Base-by-base conservation (phyloP, 306 rosid genomes). In the Trichosanthes truncata region DNA sequence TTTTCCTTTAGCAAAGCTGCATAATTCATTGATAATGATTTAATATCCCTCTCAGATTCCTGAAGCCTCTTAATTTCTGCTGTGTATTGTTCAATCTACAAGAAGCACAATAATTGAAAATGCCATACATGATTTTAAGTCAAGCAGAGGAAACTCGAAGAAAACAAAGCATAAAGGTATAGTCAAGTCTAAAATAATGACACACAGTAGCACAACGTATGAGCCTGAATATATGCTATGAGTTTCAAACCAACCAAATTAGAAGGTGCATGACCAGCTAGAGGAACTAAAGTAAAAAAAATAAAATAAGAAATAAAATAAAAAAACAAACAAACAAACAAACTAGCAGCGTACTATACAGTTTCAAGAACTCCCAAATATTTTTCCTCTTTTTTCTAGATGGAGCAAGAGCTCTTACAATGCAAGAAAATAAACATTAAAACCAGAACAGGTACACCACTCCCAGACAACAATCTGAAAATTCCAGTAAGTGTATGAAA, bases 1-100 rank as follows among this genome's bases (percentile, higher is more conserved):
- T 89, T 91, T 77, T 95, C 97, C 88, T 91, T 91, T 80, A 95
- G 84, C 74, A 95, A 84, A 82, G 97, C 95, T 12, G 97, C 98
- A 84, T 95, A 95, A 85, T 92, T 92, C 83, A 87, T 86, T 59
- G 98, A 95, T 33, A 92, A 82, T 45, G 93, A 96, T 89, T 95
- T 92, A 80, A 95, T 92, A 87, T 95, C 97, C 38, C 92, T 89
- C 85, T 95, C 98, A 0, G 97, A 95, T 77, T 92, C 93, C 86
- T 91, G 95, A 85, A 95, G 97, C 84, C 89, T 92, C 89, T 88
- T 89, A 80, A 95, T 91, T 83, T 95, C 96, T 56, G 87, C 83
- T 86, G 81, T 89, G 81, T 87, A 92, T 74, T 87, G 93, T 67
- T 90, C 96, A 81, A 92, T 84, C 98, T 92, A 82, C 84, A 81